These are phyloP conservation scores for Phytophthora europaea DNA, from an alignment of 352 stramenopile genomes.

Conservation along the genomic window DNA sequence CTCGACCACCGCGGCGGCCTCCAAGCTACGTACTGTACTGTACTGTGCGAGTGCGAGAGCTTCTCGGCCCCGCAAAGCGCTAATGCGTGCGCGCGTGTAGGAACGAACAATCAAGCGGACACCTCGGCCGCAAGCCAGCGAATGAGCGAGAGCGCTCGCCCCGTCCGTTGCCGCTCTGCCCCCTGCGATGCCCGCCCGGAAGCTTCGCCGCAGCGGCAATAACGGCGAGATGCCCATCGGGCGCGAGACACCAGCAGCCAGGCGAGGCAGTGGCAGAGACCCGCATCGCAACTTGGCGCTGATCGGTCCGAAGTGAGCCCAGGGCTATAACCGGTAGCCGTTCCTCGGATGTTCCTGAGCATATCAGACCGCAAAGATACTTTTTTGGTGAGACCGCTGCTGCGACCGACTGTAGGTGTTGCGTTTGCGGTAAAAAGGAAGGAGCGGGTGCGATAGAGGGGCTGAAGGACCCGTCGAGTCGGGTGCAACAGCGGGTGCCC, in stretches of 20 bases:
- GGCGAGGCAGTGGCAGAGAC: conserved; percentile 31
- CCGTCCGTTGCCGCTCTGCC: conserved; percentile 27
- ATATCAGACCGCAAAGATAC: conserved; percentile 37
- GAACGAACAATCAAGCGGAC: conserved; percentile 23
- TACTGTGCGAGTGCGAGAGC: conserved; percentile 15
- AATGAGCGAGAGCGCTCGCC: conserved; percentile 28
- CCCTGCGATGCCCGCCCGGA: conserved; percentile 34
- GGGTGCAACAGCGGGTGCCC: conserved; percentile 6
- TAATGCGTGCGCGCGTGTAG: conserved; percentile 6
- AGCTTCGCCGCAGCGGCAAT: conserved; percentile 36
- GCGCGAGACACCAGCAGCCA: conserved; percentile 33
- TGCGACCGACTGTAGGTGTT: conserved; percentile 1
- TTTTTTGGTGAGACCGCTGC: conserved; percentile 16
- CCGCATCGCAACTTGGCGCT: conserved; percentile 15
- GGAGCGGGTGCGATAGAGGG: background rate
- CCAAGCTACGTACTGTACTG: conserved; percentile 1
- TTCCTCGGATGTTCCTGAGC: conserved; percentile 15
- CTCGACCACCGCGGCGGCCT: background rate
- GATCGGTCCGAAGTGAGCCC: background rate
- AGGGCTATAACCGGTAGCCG: background rate
- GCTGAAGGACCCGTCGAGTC: background rate
- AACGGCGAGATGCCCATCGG: conserved; percentile 41
- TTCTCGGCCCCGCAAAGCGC: conserved; percentile 28
- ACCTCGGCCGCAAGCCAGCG: conserved; percentile 25
- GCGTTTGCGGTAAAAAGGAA: background rate